A percentile compares a stretch with the other conserved stretches of the same genome.
These are phyloP conservation scores for Lentithecium fluviatile DNA, from an alignment of 495 filamentous ascomycete genomes.

Conservation along the genomic window DNA sequence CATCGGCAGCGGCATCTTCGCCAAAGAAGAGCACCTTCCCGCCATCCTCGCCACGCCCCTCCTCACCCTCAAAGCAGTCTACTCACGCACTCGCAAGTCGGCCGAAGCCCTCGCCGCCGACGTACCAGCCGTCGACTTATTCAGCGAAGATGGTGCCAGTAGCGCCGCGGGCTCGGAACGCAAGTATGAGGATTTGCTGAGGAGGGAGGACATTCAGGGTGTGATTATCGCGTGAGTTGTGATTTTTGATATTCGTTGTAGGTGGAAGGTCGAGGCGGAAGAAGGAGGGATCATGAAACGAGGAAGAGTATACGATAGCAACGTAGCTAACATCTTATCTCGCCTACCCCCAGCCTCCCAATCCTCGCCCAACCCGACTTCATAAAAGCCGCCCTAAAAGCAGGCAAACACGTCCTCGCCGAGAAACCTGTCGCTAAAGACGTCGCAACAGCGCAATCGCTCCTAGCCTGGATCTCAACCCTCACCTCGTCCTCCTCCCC, in stretches of 20 bases:
- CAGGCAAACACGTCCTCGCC: slow-evolving; percentile 77
- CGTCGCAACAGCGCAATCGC: slow-evolving; percentile 57
- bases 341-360: slow-evolving; percentile 48
- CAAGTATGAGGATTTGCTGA: slow-evolving; percentile 60
- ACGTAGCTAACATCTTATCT: not conserved
- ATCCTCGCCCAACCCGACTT: slow-evolving; percentile 58
- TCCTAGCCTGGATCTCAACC: slow-evolving; percentile 59
- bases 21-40: slow-evolving; percentile 51
- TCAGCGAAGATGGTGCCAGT: slow-evolving; percentile 62
- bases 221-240: slow-evolving; percentile 69
- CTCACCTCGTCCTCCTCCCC: slow-evolving; percentile 47
- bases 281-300: too few relatives aligned
- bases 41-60: slow-evolving; percentile 45
- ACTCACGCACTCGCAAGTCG: slow-evolving; percentile 44
- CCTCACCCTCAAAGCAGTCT: slow-evolving; percentile 44
- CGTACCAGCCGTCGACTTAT: slow-evolving; percentile 43
- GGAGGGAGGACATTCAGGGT: slow-evolving; percentile 62
- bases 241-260: too few relatives aligned
- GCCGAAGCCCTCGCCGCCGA: slow-evolving; percentile 34
- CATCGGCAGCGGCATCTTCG: slow-evolving; percentile 45
- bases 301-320: not conserved
- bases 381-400: slow-evolving; percentile 60
- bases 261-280: too few relatives aligned
- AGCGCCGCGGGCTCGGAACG: too few relatives aligned
- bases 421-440: slow-evolving; percentile 80